Base-by-base conservation (phyloP, 2,329 filamentous ascomycete genomes). In the Huntiella bhutanensis region DNA sequence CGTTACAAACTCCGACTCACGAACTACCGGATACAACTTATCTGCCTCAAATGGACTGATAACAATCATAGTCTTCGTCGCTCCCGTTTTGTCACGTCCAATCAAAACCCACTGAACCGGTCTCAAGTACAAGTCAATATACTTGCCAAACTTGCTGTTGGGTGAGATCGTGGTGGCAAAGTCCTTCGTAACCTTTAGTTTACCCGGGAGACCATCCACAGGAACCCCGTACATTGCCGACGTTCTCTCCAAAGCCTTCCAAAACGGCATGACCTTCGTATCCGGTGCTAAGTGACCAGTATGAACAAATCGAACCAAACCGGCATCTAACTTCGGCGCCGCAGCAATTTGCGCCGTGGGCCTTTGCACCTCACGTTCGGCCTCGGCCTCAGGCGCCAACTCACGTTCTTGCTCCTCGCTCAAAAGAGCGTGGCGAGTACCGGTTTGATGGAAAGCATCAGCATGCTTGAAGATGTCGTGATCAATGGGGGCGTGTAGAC, bases 351-450 rank as follows among this genome's bases (percentile, higher is more conserved):
- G 61, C 0, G 57, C 48, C 0, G 56, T 53, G 0, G 74, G 70
- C 1, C 61, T 62, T 51, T 80, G 62, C 1, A 73, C 52, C 42
- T 80, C 60, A 1, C 66, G 60, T 53, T 83, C 73, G 19, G 69
- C 59, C 52, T 83, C 73, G 1, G 72, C 66, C 50, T 85, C 78
- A 0, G 74, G 75, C 0, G 73, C 64, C 0, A 84, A 60, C 51
- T 83, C 80, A 0, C 78, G 65, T 54, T 84, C 79, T 52, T 83
- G 76, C 48, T 84, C 80, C 53, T 82, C 76, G 2, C 71, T 60
- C 0, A 81, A 57, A 0, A 59, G 58, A 0, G 62, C 60, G 5
- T 33, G 11, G 8, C 15, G 34, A 7, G 45, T 5, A 7, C 22
- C 22, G 22, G 22, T 6, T 28, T 28, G 22, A 28, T 32, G 15